Evolutionary conservation across 2,329 filamentous ascomycete species (phyloP).

Genomic region (Lasiodiplodia gonubiensis): DNA sequence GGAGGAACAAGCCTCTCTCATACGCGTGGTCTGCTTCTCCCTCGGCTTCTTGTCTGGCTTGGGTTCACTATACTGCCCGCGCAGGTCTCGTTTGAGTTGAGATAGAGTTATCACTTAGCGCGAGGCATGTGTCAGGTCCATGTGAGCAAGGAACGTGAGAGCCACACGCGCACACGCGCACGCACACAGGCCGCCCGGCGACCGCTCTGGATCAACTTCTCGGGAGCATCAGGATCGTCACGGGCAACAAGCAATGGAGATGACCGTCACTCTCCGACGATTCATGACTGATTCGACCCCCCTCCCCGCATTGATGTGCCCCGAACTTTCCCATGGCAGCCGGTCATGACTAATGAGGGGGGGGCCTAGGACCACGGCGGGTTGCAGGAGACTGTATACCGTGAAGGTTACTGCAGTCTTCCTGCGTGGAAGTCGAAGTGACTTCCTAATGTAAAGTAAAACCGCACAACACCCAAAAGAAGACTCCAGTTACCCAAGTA

Average conservation of each 20-base stretch:
- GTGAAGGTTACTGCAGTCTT: too few relatives aligned
- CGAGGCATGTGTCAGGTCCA: slow-evolving; percentile 13
- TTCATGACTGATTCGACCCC: not conserved
- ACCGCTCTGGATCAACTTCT: not conserved
- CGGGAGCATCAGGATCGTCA: not conserved
- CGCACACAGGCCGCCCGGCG: not conserved
- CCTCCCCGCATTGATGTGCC: too few relatives aligned
- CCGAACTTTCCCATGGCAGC: too few relatives aligned
- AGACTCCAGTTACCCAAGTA: too few relatives aligned
- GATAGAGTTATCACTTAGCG: slow-evolving; percentile 17
- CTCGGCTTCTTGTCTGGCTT: not conserved
- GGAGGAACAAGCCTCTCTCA: not conserved
- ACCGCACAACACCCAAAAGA: too few relatives aligned
- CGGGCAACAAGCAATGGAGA: not conserved
- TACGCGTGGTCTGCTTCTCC: not conserved
- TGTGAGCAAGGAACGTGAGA: not conserved
- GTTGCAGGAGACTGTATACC: too few relatives aligned
- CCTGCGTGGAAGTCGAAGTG: too few relatives aligned
- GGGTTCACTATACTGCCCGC: not conserved
- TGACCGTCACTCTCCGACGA: not conserved
- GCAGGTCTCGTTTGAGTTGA: not conserved
- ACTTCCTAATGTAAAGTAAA: too few relatives aligned
- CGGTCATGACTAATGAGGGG: too few relatives aligned
- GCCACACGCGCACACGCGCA: not conserved
- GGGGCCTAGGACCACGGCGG: too few relatives aligned